A percentile compares a stretch with the other conserved stretches of the same genome.
Conservation (phyloP, 306 rosid genomes). For the Ormosia emarginata region DNA sequence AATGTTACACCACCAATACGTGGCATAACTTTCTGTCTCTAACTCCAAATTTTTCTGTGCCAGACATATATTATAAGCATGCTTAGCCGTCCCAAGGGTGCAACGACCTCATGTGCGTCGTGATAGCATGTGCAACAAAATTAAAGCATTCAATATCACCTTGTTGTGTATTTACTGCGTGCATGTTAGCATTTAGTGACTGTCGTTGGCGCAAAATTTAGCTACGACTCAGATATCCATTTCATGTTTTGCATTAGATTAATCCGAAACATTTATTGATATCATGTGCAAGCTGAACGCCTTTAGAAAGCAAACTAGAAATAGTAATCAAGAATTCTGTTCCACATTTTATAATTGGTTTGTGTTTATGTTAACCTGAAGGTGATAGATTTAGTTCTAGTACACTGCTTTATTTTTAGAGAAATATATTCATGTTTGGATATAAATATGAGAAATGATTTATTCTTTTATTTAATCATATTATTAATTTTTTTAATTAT, state of each 20-base stretch:
- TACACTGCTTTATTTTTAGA: not conserved
- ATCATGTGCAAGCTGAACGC: slow-evolving; percentile 39
- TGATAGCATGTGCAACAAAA: slow-evolving; percentile 43
- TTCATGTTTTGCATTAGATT: slow-evolving; percentile 34
- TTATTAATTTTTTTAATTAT: too few species aligned
- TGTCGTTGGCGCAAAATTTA: slow-evolving; percentile 53
- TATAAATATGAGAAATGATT: too few species aligned
- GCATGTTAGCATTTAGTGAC: slow-evolving; percentile 55
- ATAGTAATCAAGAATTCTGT: not conserved
- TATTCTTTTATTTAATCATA: too few species aligned
- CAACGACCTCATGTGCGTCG: not conserved
- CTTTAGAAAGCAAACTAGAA: not conserved
- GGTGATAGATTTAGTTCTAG: not conserved
- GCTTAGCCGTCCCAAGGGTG: slow-evolving; percentile 24
- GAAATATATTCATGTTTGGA: not conserved
- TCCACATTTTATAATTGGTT: not conserved
- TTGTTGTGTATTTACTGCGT: slow-evolving; percentile 52
- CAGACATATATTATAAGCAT: slow-evolving; percentile 20
- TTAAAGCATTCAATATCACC: slow-evolving; percentile 49
- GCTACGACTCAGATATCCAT: slow-evolving; percentile 47
- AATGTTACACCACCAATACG: not conserved
- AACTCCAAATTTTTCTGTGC: slow-evolving; percentile 49
- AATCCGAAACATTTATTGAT: slow-evolving; percentile 37
- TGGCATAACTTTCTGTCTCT: slow-evolving; percentile 14
- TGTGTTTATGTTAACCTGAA: not conserved